Percentiles rank a stretch among this genome's conserved stretches.
phyloP scores from a whole-genome alignment of 1,284 basidiomycete species.

The Tilletia setariae region DNA sequence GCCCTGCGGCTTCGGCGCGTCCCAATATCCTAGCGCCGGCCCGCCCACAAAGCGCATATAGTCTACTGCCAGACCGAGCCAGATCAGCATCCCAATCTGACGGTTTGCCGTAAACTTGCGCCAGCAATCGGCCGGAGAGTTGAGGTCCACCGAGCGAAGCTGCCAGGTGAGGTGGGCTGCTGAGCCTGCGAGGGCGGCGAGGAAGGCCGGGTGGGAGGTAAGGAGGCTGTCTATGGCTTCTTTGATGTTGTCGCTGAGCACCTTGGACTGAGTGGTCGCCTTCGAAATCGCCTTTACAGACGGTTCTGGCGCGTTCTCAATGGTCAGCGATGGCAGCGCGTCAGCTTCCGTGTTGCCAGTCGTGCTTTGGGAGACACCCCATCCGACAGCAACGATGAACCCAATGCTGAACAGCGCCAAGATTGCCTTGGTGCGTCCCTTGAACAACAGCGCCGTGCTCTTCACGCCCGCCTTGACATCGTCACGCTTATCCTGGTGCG shows the following conservation, averaged over 20 bases:
- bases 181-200: slow-evolving; percentile 68
- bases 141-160: slow-evolving; percentile 67
- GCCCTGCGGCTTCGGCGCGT: neutral
- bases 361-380: slow-evolving; percentile 58
- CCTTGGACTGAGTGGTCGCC: neutral
- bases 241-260: slow-evolving; percentile 59
- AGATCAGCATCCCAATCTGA: slow-evolving; percentile 82
- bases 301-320: neutral
- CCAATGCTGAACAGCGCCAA: slow-evolving; percentile 71
- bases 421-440: slow-evolving; percentile 67
- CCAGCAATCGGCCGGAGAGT: slow-evolving; percentile 82
- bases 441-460: slow-evolving; percentile 89
- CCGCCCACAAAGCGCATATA: slow-evolving; percentile 58
- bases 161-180: slow-evolving; percentile 77
- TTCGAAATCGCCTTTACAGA: neutral
- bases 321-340: neutral
- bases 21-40: neutral
- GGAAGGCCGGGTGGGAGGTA: slow-evolving; percentile 74
- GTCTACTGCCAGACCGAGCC: slow-evolving; percentile 76
- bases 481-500: slow-evolving; percentile 96
- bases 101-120: slow-evolving; percentile 83
- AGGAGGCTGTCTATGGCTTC: slow-evolving; percentile 58
- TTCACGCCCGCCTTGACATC: slow-evolving; percentile 85
- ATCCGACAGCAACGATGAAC: slow-evolving; percentile 71
- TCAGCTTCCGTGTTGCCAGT: neutral